A percentile compares a stretch with the other conserved stretches of the same genome.
Evolutionary conservation across 345 rosid genomes (phyloP).

Genomic region (Lagerstroemia speciosa): DNA sequence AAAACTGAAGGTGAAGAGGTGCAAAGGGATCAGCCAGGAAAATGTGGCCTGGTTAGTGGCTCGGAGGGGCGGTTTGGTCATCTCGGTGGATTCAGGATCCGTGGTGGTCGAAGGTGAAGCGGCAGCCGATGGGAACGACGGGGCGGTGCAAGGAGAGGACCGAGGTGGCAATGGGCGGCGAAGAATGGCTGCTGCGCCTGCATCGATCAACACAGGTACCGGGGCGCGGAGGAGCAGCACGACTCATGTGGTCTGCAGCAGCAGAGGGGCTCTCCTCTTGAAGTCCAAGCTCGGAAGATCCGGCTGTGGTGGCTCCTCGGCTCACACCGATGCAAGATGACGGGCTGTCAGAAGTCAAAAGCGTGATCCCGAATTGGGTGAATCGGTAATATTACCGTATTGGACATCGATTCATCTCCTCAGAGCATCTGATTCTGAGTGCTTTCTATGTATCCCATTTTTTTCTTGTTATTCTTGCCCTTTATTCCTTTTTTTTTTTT

Average conservation of each 20-base stretch:
- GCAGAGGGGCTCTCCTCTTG: slow-evolving; percentile 24
- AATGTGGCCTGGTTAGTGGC: slow-evolving; percentile 11
- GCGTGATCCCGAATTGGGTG: not conserved
- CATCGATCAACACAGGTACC: not conserved
- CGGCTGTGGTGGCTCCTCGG: not conserved
- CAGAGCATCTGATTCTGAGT: not conserved
- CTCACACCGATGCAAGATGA: not conserved
- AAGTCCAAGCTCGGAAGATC: slow-evolving; percentile 21
- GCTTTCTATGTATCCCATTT: not conserved
- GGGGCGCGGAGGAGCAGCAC: slow-evolving; percentile 9
- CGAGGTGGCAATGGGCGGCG: not conserved
- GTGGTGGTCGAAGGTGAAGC: slow-evolving; percentile 9
- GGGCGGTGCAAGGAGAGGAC: slow-evolving; percentile 2
- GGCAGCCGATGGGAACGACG: slow-evolving; percentile 3
- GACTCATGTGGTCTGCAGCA: slow-evolving; percentile 24
- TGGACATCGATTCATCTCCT: not conserved
- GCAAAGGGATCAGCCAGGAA: slow-evolving; percentile 23
- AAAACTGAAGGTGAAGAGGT: slow-evolving; percentile 44
- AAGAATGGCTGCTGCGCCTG: not conserved
- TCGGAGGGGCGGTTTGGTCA: slow-evolving; percentile 16
- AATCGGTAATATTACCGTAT: not conserved
- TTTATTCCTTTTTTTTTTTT: too few species aligned
- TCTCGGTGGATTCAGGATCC: slow-evolving; percentile 24
- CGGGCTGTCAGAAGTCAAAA: not conserved
- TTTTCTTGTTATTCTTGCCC: too few species aligned